Evolutionary conservation across 2,329 filamentous ascomycete species (phyloP).

Genomic region (Ceratocystis albifundus): DNA sequence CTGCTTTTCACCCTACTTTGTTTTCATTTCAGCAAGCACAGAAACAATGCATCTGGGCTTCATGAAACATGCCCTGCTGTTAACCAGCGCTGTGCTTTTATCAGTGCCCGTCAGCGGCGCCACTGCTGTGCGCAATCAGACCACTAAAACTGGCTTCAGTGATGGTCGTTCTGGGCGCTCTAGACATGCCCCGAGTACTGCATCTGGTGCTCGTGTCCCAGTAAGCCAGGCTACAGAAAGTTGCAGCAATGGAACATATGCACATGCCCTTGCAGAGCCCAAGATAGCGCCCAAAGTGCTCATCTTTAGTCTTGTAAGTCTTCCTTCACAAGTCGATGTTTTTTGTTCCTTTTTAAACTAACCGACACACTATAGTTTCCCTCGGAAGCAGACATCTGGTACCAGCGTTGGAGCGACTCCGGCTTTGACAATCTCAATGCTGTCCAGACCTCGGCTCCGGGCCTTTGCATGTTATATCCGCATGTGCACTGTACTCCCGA

Average conservation of each 20-base stretch:
- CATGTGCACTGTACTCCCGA: constrained; percentile 51
- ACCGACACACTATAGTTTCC: constrained; percentile 38
- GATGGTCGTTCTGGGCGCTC: not conserved
- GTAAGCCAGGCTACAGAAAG: not conserved
- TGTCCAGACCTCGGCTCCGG: constrained; percentile 46
- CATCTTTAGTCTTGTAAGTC: constrained; percentile 49
- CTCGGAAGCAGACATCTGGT: constrained; percentile 52
- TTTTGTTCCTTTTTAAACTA: not conserved
- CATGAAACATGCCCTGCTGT: not conserved
- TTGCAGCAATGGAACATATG: not conserved
- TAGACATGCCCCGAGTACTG: not conserved
- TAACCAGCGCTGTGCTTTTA: not conserved
- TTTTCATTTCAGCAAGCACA: not conserved
- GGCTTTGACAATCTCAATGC: constrained; percentile 45
- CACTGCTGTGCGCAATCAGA: constrained; percentile 3
- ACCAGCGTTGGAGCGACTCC: constrained; percentile 37
- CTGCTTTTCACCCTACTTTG: not conserved
- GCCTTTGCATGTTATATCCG: constrained; percentile 54
- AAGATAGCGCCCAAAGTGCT: constrained; percentile 47
- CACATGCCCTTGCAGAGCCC: not conserved
- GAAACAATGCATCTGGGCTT: not conserved
- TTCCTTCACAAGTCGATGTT: not conserved
- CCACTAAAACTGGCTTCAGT: not conserved
- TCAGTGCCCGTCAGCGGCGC: not conserved
- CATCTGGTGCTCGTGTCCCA: constrained; percentile 11